Base-by-base conservation (phyloP, 441 rosid species). In the Bruguiera hainesii region DNA sequence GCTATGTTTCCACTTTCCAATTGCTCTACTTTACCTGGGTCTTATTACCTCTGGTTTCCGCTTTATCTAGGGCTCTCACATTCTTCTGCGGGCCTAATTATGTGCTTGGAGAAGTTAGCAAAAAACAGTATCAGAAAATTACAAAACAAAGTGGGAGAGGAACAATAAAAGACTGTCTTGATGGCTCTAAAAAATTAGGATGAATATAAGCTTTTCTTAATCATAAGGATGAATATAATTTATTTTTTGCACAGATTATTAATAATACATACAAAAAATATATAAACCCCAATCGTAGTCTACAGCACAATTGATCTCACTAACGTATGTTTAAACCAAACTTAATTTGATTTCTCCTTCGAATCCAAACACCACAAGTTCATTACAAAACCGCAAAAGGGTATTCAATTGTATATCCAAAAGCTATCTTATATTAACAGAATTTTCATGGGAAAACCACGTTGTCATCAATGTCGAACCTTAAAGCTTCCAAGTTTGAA, bases 391-490 rank as follows among this genome's bases (percentile, higher is more conserved):
- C 58, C 10, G 28, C 28, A 23, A 23, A 55, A 20, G 28, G 29
- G 58, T 55, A 55, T 49, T 53, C 28, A 7, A 29, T 4, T 28
- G 10, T n/a, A 4, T 31, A 18, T 6, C 20, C 31, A 33, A 8
- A 60, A n/a, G 13, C 16, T 28, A 15, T n/a, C 7, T 8, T 62
- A 15, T 28, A 25, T 16, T 9, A 30, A 11, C 4, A 49, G 29
- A 53, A 48, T 74, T 42, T 67, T 82, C 77, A 88, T 49, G 76
- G 80, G 78, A 89, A 81, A 67, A 84, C 75, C 80, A 79, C 69
- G 31, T 72, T 81, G 69, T 74, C 75, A 23, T 81, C 91, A 59
- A 75, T 71, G 68, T 86, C 90, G 58, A 82, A 82, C 78, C 87
- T 80, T 70, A 89, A 78, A 37, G 75, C 83, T n/a, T 75, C 85